Percentiles rank a stretch among this genome's conserved stretches.
phyloP scores from a whole-genome alignment of 257 asterid species.

The Nicotiana obtusifolia region DNA sequence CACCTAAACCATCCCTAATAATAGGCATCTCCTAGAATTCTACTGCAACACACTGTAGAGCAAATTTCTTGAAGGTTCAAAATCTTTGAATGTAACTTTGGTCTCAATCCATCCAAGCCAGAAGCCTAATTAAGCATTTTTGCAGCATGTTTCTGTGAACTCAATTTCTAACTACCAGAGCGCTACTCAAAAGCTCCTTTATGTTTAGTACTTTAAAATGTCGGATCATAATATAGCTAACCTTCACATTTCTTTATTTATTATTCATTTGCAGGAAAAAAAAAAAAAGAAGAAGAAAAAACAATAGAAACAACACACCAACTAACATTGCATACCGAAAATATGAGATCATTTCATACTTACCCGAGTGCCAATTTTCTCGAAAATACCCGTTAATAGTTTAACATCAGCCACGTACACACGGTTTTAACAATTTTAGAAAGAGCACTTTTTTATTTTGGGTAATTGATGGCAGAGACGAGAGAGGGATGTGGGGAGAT shows the following conservation, averaged over 20 bases:
- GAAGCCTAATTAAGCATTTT: background rate
- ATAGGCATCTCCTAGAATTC: background rate
- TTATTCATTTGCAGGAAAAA: background rate
- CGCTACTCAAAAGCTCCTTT: background rate
- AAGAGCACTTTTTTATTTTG: background rate
- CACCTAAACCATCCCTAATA: background rate
- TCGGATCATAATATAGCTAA: background rate
- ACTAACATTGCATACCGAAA: background rate
- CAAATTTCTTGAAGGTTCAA: background rate
- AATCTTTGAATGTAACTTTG: background rate
- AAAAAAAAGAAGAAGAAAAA: too few species aligned
- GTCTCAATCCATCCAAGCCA: background rate
- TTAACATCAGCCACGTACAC: background rate
- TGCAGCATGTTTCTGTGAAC: background rate
- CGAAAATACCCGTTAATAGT: background rate
- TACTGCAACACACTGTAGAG: background rate
- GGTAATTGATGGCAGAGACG: background rate
- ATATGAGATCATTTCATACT: background rate
- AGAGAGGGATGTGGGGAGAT: background rate
- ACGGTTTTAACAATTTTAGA: background rate
- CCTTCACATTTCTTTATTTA: background rate
- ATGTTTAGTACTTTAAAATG: background rate
- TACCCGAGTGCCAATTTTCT: background rate
- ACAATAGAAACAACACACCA: background rate
- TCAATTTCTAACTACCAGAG: background rate